Evolutionary conservation across 2,329 filamentous ascomycete species (phyloP), one percentile per base, ranked within the genome.

Genomic region (Talaromyces rugulosus): DNA sequence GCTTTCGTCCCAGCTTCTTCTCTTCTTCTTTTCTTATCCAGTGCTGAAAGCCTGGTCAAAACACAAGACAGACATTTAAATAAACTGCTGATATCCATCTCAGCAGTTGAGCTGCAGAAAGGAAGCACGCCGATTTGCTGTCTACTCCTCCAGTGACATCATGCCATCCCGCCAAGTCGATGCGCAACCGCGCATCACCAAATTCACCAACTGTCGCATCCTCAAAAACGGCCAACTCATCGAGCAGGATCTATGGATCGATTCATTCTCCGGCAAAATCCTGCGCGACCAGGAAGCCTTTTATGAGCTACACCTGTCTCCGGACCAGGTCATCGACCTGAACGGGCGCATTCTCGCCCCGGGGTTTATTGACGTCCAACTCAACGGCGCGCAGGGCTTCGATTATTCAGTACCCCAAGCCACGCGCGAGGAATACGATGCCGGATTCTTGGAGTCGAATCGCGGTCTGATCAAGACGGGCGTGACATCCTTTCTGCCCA

Each of bases 361-460:
- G 0, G 93, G 93, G 30, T 83, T 97, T 71, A 95, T 97, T 68
- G 93, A 97, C 67, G 89, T 89, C 58, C 93, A 97, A 76, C 87
- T 97, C 68, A 97, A 97, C 71, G 93, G 93, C 55, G 92, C 90
- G 9, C 94, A 92, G 70, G 92, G 92, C 61, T 96, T 96, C 81
- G 94, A 96, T 79, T 96, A 96, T 75, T 95, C 91, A 1, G 81
- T 92, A 9, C 86, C 90, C n/a, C 82, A 75, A 36, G 75, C 87
- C 16, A 85, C 89, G 69, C 86, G 84, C 76, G 77, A 81, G 33
- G 81, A 84, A 58, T 96, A 96, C 70, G 84, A 85, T 62, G 89
- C 91, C 74, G 87, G 86, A n/a, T 79, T 96, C 56, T 82, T 81
- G 65, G 81, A 86, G 62, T 82, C 94, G 64, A 95, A 95, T 75